Conservation (phyloP, 768 basidiomycete genomes). For the Amanita rimosa region DNA sequence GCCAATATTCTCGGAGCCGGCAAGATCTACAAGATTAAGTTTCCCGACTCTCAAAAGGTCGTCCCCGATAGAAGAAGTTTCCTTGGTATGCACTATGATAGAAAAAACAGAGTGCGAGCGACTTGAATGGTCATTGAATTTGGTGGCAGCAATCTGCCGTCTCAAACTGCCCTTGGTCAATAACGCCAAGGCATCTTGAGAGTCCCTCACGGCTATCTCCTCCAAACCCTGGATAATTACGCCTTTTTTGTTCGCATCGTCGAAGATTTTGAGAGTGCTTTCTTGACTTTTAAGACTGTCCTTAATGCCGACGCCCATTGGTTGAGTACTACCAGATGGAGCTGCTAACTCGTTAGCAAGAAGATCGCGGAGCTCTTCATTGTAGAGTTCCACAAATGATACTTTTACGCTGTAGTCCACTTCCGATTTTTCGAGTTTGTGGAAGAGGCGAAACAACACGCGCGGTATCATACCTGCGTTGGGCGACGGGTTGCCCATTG, state of each 20-base stretch:
- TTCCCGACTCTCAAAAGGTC: constrained; percentile 91
- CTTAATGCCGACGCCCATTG: constrained; percentile 63
- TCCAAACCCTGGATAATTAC: constrained; percentile 94
- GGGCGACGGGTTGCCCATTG: constrained; percentile 78
- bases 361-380: constrained; percentile 95
- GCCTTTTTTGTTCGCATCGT: constrained; percentile 79
- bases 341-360: constrained; percentile 69
- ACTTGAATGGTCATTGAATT: constrained; percentile 96
- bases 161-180: constrained; percentile 85
- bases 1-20: constrained; percentile 96
- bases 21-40: constrained; percentile 93
- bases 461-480: constrained; percentile 96
- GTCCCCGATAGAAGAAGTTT: constrained; percentile 65
- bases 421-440: constrained; percentile 66
- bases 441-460: constrained; percentile 83
- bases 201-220: constrained; percentile 76
- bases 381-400: constrained; percentile 93
- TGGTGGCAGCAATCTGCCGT: constrained; percentile 89
- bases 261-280: constrained; percentile 77
- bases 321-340: constrained; percentile 56
- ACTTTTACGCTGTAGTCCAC: constrained; percentile 88
- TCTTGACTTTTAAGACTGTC: constrained; percentile 31
- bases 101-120: constrained; percentile 97
- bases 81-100: constrained; percentile 90
- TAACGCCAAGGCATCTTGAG: constrained; percentile 71